Percentiles rank a stretch among this genome's conserved stretches.
Conservation (phyloP, 2,329 filamentous ascomycete genomes). For the Xylariaceae sp. region DNA sequence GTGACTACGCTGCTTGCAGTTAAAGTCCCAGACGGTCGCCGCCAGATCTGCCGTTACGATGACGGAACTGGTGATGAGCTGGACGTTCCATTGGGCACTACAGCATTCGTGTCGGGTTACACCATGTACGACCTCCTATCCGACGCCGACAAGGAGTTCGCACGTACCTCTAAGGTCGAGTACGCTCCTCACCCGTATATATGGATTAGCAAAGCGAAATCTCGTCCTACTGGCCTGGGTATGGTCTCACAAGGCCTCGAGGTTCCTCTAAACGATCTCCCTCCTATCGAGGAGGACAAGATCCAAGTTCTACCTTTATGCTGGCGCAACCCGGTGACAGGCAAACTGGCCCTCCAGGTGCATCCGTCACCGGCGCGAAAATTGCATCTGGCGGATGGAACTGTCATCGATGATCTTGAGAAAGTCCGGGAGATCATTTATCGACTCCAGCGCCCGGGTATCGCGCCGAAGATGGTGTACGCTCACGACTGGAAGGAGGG, state of each 20-base stretch:
- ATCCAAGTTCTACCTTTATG: slow-evolving; percentile 75
- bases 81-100: slow-evolving; percentile 72
- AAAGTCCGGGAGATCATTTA: slow-evolving; percentile 70
- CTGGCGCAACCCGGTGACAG: slow-evolving; percentile 76
- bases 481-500: slow-evolving; percentile 77
- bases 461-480: slow-evolving; percentile 69
- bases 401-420: slow-evolving; percentile 68
- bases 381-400: slow-evolving; percentile 68
- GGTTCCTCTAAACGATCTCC: slow-evolving; percentile 60
- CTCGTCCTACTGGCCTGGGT: slow-evolving; percentile 71
- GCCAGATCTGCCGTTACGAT: slow-evolving; percentile 72
- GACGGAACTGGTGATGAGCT: slow-evolving; percentile 69
- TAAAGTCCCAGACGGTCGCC: slow-evolving; percentile 67
- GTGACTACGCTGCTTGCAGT: slow-evolving; percentile 76
- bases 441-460: slow-evolving; percentile 70
- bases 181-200: slow-evolving; percentile 81
- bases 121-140: slow-evolving; percentile 70
- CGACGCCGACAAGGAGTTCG: slow-evolving; percentile 68
- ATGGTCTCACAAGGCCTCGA: slow-evolving; percentile 69
- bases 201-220: slow-evolving; percentile 74
- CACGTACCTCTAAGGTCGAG: slow-evolving; percentile 66
- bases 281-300: slow-evolving; percentile 65
- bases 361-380: slow-evolving; percentile 73
- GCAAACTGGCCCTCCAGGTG: slow-evolving; percentile 69
- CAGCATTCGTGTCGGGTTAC: slow-evolving; percentile 73